Conservation (phyloP, 2,329 filamentous ascomycete genomes). For the Cladophialophora yegresii region DNA sequence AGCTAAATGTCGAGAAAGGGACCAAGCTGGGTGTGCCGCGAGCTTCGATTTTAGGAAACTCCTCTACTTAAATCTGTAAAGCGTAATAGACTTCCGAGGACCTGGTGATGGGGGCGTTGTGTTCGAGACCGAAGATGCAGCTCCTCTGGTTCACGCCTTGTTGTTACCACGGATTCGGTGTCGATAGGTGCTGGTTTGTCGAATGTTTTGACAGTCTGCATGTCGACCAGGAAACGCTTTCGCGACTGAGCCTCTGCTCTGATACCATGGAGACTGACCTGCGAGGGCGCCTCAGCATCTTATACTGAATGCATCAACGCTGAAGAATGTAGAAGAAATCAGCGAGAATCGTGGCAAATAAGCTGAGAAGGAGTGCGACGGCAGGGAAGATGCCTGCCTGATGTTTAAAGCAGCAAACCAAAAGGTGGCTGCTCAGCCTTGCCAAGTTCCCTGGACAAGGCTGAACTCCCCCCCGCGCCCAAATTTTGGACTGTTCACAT, state of each 20-base stretch:
- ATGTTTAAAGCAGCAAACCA: background rate
- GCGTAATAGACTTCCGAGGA: background rate
- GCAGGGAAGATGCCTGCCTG: background rate
- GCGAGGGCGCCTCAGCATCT: background rate
- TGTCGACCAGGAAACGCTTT: background rate
- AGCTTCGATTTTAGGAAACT: background rate
- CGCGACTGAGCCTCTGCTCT: background rate
- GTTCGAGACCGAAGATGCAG: background rate
- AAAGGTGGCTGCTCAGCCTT: background rate
- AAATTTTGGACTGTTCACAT: slow-evolving; percentile 2
- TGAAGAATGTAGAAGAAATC: slow-evolving; percentile 1
- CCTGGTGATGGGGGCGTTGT: background rate
- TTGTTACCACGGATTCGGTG: background rate
- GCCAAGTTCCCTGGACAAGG: slow-evolving; percentile 1
- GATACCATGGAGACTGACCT: background rate
- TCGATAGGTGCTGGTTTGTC: background rate
- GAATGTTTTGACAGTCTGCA: background rate
- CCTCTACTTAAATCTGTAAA: background rate
- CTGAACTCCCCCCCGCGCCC: slow-evolving; percentile 13
- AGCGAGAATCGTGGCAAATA: slow-evolving; percentile 17
- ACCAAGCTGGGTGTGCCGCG: background rate
- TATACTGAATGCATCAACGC: background rate
- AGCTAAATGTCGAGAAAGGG: background rate
- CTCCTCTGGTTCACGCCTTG: background rate
- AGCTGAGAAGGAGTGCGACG: background rate